Evolutionary conservation across 1,284 basidiomycete genomes (phyloP).

Genomic region (Gomphus bonarii): DNA sequence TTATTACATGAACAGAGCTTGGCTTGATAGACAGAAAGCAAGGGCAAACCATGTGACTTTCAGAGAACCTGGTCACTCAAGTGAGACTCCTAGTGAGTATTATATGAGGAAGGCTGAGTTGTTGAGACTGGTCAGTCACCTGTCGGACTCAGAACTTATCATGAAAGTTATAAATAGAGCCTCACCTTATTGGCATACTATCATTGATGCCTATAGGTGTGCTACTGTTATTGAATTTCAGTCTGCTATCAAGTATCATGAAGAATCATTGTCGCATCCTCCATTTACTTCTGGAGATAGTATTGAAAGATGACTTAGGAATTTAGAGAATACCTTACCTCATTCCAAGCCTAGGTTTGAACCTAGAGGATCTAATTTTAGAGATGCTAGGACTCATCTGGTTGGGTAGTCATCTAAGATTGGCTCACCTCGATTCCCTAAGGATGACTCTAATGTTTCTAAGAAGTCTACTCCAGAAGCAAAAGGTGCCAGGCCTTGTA

Average conservation of each 20-base stretch:
- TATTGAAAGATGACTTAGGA: background rate
- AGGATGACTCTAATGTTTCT: constrained; percentile 22
- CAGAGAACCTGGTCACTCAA: constrained; percentile 17
- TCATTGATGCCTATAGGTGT: constrained; percentile 13
- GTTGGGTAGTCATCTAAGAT: constrained; percentile 4
- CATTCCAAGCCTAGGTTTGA: background rate
- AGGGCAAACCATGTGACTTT: constrained; percentile 17
- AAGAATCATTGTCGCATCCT: constrained; percentile 6
- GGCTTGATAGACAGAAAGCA: no score
- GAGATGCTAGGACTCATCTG: constrained; percentile 3
- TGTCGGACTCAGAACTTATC: constrained; percentile 18
- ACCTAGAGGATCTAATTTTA: background rate
- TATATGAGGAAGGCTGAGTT: constrained; percentile 21
- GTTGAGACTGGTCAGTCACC: constrained; percentile 11
- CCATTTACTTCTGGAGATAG: background rate
- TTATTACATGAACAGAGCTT: no score
- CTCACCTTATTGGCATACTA: constrained; percentile 15
- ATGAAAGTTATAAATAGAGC: constrained; percentile 21
- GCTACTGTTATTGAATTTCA: constrained; percentile 9
- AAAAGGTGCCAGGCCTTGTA: constrained; percentile 23
- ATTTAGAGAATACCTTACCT: background rate
- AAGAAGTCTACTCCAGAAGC: constrained; percentile 20
- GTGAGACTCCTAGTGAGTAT: constrained; percentile 23
- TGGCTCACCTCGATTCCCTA: constrained; percentile 17
- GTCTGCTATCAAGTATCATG: constrained; percentile 12